A percentile compares a stretch with the other conserved stretches of the same genome.
Conservation (phyloP, 2,329 filamentous ascomycete genomes). For the Rugonectria rugulosa region DNA sequence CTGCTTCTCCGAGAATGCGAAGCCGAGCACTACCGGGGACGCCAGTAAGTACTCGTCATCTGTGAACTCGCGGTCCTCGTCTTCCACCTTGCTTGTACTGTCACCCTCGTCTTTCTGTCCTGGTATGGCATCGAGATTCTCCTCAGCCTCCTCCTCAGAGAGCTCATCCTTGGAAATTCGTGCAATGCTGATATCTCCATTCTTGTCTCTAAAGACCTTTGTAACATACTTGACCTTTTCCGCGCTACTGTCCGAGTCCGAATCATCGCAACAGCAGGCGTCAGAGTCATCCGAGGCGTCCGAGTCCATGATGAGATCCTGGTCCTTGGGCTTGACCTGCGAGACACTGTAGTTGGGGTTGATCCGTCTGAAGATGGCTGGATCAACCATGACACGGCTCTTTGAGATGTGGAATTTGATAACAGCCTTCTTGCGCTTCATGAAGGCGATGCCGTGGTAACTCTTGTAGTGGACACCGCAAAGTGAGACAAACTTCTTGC, state of each 20-base stretch:
- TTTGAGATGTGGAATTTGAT: conserved; percentile 87
- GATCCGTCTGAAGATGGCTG: conserved; percentile 80
- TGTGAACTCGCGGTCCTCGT: conserved; percentile 61
- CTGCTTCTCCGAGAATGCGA: conserved; percentile 85
- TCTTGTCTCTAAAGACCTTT: conserved; percentile 59
- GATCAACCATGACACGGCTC: conserved; percentile 87
- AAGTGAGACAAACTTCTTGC: conserved; percentile 84
- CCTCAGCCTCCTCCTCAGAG: conserved; percentile 44
- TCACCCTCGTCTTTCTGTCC: conserved; percentile 30
- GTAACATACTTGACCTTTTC: conserved; percentile 56
- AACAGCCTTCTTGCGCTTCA: conserved; percentile 75
- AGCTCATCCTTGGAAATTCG: conserved; percentile 40
- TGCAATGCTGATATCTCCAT: conserved; percentile 47
- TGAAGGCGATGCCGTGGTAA: conserved; percentile 85
- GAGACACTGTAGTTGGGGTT: conserved; percentile 87
- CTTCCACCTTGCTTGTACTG: conserved; percentile 4
- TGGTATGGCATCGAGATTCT: conserved; percentile 64
- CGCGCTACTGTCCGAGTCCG: conserved; percentile 49
- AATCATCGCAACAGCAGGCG: conserved; percentile 48
- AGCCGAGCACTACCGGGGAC: conserved; percentile 85
- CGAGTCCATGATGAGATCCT: conserved; percentile 61
- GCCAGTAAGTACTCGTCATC: conserved; percentile 87
- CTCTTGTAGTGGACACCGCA: conserved; percentile 83
- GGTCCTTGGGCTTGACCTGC: conserved; percentile 75
- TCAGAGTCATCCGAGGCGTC: conserved; percentile 48